These are phyloP conservation scores for Termitomyces eurrhizus DNA, from an alignment of 768 basidiomycete genomes.

Conservation along the genomic window DNA sequence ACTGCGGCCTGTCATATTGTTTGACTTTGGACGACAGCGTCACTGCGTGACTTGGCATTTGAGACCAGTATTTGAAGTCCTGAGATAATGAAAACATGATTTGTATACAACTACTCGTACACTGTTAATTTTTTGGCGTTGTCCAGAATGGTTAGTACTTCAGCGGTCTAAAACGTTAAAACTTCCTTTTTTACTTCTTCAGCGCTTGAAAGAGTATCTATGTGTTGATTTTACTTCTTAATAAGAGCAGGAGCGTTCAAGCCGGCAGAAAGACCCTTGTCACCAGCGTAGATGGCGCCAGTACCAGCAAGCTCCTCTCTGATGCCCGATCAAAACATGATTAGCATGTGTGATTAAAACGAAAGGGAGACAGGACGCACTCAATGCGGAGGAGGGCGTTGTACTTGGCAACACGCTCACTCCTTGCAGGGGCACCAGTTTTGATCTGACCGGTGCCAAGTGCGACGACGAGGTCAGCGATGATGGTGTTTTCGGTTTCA, in stretches of 20 bases:
- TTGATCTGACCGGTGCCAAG: slow-evolving; percentile 95
- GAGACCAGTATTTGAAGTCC: neutral
- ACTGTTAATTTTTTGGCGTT: slow-evolving; percentile 3
- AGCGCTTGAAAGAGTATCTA: slow-evolving; percentile 11
- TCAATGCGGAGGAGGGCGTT: slow-evolving; percentile 88
- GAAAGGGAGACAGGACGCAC: slow-evolving; percentile 39
- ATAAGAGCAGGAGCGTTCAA: slow-evolving; percentile 65
- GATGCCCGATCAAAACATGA: slow-evolving; percentile 6
- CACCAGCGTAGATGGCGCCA: slow-evolving; percentile 70
- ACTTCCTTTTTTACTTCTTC: slow-evolving; percentile 9
- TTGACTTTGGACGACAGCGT: no score
- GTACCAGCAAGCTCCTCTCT: slow-evolving; percentile 74
- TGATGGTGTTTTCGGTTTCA: slow-evolving; percentile 97
- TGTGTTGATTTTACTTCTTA: slow-evolving; percentile 46
- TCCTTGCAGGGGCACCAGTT: slow-evolving; percentile 95
- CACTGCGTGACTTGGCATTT: neutral
- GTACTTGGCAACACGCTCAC: slow-evolving; percentile 96
- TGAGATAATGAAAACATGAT: neutral
- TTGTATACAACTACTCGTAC: neutral
- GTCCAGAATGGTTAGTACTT: slow-evolving; percentile 10
- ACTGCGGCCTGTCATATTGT: no score
- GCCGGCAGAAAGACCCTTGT: slow-evolving; percentile 77
- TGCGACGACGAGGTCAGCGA: slow-evolving; percentile 93
- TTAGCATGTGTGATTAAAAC: slow-evolving; percentile 5
- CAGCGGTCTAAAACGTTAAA: slow-evolving; percentile 6